Percentiles rank a stretch among this genome's conserved stretches.
Evolutionary conservation across 495 filamentous ascomycete species (phyloP).

Genomic region (Eremomyces bilateralis): DNA sequence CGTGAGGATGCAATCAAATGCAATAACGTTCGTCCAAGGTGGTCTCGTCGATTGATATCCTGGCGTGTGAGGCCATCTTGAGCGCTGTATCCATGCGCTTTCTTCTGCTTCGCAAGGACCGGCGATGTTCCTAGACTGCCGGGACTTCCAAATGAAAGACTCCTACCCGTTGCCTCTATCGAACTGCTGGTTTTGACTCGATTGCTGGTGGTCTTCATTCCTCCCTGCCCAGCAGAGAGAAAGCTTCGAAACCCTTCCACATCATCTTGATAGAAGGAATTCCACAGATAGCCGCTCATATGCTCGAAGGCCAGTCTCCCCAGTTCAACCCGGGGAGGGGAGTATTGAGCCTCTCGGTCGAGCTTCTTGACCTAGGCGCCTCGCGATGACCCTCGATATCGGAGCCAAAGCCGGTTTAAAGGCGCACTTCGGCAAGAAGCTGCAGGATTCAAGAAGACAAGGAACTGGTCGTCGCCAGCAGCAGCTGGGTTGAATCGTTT

Average conservation of each 20-base stretch:
- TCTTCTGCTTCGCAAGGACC: constrained; percentile 17
- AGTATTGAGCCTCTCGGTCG: neutral
- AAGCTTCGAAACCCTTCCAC: constrained; percentile 73
- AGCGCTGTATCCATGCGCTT: constrained; percentile 8
- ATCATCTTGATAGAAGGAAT: constrained; percentile 88
- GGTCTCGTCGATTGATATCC: constrained; percentile 68
- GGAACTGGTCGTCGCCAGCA: no score
- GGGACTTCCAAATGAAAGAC: constrained; percentile 22
- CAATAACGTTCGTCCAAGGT: constrained; percentile 57
- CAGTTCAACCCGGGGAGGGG: constrained; percentile 25
- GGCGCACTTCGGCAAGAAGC: no score
- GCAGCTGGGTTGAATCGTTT: no score
- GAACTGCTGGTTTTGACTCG: constrained; percentile 23
- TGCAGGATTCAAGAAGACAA: no score
- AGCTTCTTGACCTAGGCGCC: constrained; percentile 26
- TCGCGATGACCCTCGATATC: constrained; percentile 62
- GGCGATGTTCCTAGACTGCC: constrained; percentile 29
- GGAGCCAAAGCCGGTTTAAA: constrained; percentile 76
- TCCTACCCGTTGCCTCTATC: constrained; percentile 18
- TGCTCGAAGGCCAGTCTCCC: constrained; percentile 33
- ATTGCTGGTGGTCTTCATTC: constrained; percentile 39
- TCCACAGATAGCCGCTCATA: constrained; percentile 96
- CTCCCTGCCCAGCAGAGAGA: no score
- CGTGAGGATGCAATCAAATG: constrained; percentile 64
- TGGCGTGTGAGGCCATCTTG: constrained; percentile 25